Conservation (phyloP, 2,329 filamentous ascomycete genomes). For the Sclerotinia nivalis region DNA sequence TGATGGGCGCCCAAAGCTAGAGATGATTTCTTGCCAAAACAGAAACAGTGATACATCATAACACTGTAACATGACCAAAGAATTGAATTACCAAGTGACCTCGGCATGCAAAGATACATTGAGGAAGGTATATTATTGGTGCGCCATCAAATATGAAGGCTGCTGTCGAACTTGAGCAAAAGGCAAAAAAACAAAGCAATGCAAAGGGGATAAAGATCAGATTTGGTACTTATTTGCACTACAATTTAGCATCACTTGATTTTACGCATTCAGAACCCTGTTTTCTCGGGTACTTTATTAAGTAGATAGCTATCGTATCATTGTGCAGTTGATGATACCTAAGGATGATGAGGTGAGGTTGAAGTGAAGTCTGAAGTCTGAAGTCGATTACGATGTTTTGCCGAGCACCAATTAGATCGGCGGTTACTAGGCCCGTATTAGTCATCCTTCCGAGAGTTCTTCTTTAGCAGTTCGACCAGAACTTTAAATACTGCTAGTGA, state of each 20-base stretch:
- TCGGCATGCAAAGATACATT: not conserved
- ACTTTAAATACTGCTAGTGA: too few relatives aligned
- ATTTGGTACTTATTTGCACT: not conserved
- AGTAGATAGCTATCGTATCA: not conserved
- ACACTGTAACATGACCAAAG: not conserved
- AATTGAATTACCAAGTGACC: not conserved
- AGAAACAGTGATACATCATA: not conserved
- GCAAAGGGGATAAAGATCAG: not conserved
- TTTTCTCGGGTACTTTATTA: not conserved
- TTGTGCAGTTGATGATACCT: not conserved
- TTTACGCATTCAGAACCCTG: too few relatives aligned
- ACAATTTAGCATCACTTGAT: not conserved
- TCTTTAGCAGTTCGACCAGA: too few relatives aligned
- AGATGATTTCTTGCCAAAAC: not conserved
- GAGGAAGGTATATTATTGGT: not conserved
- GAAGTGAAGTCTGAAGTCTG: conserved; percentile 4
- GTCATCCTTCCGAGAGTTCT: not conserved
- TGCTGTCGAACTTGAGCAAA: not conserved
- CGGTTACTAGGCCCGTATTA: not conserved
- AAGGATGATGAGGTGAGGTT: conserved; percentile 1
- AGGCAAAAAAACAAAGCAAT: not conserved
- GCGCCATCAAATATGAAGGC: not conserved
- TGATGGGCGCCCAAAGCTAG: not conserved
- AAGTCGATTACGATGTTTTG: not conserved
- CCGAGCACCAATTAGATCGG: not conserved